Percentiles rank a stretch among this genome's conserved stretches.
Conservation (phyloP, 352 stramenopile species). For the Phytophthora aleatoria region DNA sequence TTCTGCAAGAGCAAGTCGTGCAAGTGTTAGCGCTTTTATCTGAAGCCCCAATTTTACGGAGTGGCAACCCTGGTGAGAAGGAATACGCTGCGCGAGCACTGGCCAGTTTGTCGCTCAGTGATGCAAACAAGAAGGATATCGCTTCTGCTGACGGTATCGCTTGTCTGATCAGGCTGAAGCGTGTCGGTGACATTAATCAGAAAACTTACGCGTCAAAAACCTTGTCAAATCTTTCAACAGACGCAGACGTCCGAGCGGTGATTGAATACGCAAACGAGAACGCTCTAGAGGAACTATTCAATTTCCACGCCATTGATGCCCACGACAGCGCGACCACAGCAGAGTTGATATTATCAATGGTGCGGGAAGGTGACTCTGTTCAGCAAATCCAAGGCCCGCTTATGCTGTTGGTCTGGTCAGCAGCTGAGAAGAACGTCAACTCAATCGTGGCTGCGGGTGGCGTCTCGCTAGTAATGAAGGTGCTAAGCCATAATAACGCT, state of each 20-base stretch:
- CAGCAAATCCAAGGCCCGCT: background rate
- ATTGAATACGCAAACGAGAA: background rate
- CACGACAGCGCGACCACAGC: background rate
- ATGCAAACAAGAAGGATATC: background rate
- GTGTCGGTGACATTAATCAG: background rate
- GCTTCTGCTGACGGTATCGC: background rate
- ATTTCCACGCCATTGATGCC: background rate
- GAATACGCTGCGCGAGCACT: background rate
- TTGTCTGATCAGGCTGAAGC: background rate
- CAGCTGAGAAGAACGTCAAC: background rate
- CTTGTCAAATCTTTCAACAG: background rate
- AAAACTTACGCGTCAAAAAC: background rate
- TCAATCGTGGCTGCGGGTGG: background rate
- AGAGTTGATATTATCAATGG: background rate
- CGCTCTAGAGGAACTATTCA: background rate
- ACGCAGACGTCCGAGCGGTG: background rate
- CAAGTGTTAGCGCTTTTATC: background rate
- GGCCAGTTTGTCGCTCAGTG: background rate
- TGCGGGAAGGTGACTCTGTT: background rate
- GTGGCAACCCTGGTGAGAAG: background rate
- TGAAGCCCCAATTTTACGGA: background rate
- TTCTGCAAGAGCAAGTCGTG: background rate
- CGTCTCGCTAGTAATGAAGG: background rate
- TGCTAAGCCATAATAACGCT: background rate
- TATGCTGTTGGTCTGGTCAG: background rate